Base-by-base conservation (phyloP, 148 eudicot genomes). In the Heliamphora exappendiculata region DNA sequence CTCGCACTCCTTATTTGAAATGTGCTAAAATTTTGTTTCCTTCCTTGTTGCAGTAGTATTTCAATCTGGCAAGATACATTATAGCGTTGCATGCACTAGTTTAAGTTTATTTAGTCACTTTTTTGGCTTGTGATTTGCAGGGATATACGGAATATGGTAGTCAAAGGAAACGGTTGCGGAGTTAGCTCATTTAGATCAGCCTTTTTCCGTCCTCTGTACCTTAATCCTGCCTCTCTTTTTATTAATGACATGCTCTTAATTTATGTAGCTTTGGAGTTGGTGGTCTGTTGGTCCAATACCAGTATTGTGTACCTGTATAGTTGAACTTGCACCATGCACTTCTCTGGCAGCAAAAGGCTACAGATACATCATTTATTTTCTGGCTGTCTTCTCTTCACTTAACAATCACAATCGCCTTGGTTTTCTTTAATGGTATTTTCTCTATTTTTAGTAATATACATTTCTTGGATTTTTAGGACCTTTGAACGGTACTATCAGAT, bases 281-380 rank as follows among this genome's bases (percentile, higher is more conserved):
- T 33, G 34, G 72, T 62, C 57, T 45, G 36, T 72, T 58, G 76
- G 60, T 69, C 22, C 63, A 62, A 67, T 79, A 74, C 84, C 83
- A 80, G 82, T 80, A 76, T 76, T 79, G 50, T 85, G 87, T 85
- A 86, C 82, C 81, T 86, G 82, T 84, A 81, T 75, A 85, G 83
- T 73, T 80, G 81, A 60, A 75, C 65, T 36, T 85, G 83, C 85
- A 78, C 74, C 82, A 69, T 70, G 34, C 69, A 75, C 78, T 58
- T 75, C 68, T 74, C 76, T 75, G 70, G 66, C 82, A 47, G 54
- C 39, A 67, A 81, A 84, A 74, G 76, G 67, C 78, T 73, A 45
- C 68, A 76, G 69, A 71, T 64, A 80, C 47, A 72, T 67, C 77
- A 37, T 82, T 68, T 26, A 29, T 63, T 29, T 80, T 70, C 70